Base-by-base conservation (phyloP, 345 rosid genomes). In the Nephelium lappaceum region DNA sequence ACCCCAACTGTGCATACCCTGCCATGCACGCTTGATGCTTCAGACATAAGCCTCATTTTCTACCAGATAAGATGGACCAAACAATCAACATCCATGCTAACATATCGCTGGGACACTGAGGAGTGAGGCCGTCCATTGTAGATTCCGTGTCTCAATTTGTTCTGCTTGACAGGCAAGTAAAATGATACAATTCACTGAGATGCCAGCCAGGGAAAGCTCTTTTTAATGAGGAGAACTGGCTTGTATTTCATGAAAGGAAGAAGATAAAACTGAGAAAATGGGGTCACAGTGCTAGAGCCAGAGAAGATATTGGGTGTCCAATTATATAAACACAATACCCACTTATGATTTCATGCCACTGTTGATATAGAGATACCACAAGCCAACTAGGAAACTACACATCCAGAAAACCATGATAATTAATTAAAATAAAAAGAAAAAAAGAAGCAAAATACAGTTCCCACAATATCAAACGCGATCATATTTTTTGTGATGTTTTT, bases 351-450 rank as follows among this genome's bases (percentile, higher is more conserved):
- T 51, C 67, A 68, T 75, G 81, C 66, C 80, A 68, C 39, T 16
- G 81, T 67, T 62, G 11, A 64, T 47, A 77, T 62, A 73, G 55
- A 69, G 74, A 80, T 38, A 72, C n/a, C 67, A 79, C 80, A 85
- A 82, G 74, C 83, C 81, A 80, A 79, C 74, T n/a, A 60, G 27
- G 11, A 60, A 21, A 60, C 64, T 80, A 79, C 76, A 82, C 23
- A 74, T 51, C 83, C 77, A 55, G 45, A 73, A 73, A 75, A 81
- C 73, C 77, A 82, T 21, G 25, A 61, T 27, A 57, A 75, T 49
- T 45, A 75, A 49, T 64, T 63, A 80, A 31, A 19, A 60, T n/a
- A 23, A 60, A 8, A 8, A 57, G 62, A 65, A 72, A 21, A 78
- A 41, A 70, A 38, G 76, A 23, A 51, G n/a, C 67, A 41, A 51